A percentile compares a stretch with the other conserved stretches of the same genome.
These are phyloP conservation scores for Myxozyma neotropica DNA, from an alignment of 805 yeast genomes.

Conservation along the genomic window DNA sequence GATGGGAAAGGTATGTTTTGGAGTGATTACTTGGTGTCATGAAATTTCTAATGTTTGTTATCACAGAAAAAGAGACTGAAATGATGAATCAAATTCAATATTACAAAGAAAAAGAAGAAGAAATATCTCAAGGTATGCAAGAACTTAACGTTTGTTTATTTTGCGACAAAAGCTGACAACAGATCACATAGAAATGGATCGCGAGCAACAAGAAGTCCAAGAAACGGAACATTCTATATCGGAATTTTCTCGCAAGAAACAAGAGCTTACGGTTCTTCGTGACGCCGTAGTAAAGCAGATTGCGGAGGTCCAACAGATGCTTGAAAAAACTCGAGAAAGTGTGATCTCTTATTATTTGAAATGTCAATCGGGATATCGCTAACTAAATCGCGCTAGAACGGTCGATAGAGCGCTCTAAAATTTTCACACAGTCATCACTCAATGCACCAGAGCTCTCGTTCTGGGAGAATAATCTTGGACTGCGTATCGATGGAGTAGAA, in stretches of 20 bases:
- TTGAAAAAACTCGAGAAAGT: conserved; percentile 42
- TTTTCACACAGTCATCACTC: conserved; percentile 48
- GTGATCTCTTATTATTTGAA: conserved; percentile 20
- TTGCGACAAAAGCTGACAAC: neutral
- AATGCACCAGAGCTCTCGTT: conserved; percentile 56
- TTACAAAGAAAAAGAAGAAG: conserved; percentile 29
- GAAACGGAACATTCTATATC: conserved; percentile 37
- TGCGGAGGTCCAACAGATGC: conserved; percentile 42
- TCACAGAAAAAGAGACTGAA: conserved; percentile 36
- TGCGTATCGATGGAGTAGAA: conserved; percentile 54
- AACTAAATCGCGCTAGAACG: conserved; percentile 24
- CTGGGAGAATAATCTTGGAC: conserved; percentile 59
- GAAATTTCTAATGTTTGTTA: neutral
- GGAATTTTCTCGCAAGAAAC: conserved; percentile 35
- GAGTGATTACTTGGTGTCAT: neutral
- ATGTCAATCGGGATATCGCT: neutral
- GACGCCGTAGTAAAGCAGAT: conserved; percentile 39
- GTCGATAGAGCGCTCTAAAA: conserved; percentile 44
- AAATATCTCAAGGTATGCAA: conserved; percentile 22
- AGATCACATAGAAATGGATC: conserved; percentile 25
- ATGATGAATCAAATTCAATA: conserved; percentile 43
- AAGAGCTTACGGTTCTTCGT: conserved; percentile 34
- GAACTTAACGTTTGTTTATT: too few relatives aligned
- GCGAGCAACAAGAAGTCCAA: conserved; percentile 37
- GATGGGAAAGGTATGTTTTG: conserved; percentile 30